These are phyloP conservation scores for Nothomitra cinnamomea DNA, from an alignment of 2,329 filamentous ascomycete genomes.

Conservation along the genomic window DNA sequence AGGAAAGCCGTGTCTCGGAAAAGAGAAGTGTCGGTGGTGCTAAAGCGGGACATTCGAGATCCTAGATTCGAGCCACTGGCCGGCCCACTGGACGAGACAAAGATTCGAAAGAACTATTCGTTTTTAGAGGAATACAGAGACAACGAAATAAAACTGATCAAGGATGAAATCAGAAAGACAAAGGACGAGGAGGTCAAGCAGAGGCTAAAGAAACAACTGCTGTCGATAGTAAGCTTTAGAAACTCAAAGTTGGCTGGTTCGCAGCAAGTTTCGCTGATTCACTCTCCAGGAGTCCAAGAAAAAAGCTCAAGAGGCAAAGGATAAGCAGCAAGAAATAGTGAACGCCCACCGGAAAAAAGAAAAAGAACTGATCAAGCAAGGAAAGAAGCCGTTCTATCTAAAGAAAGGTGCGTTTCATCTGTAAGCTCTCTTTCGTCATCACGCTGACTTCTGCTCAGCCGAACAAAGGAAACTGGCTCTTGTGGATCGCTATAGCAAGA, in stretches of 20 bases:
- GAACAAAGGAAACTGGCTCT: conserved; percentile 81
- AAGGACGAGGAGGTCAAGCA: conserved; percentile 51
- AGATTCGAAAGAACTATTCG: conserved; percentile 55
- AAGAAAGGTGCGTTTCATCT: conserved; percentile 44
- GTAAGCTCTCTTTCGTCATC: background rate
- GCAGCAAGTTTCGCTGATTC: conserved; percentile 1
- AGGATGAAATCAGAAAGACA: conserved; percentile 45
- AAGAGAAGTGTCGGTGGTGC: conserved; percentile 50
- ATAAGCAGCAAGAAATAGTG: conserved; percentile 51
- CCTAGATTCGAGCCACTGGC: conserved; percentile 67
- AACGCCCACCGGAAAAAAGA: conserved; percentile 65
- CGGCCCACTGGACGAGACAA: conserved; percentile 37
- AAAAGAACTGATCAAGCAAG: conserved; percentile 68
- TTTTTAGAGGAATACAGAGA: conserved; percentile 80
- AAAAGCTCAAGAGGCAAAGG: conserved; percentile 52
- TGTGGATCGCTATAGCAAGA: conserved; percentile 58
- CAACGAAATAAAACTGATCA: conserved; percentile 64
- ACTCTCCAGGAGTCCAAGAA: conserved; percentile 42
- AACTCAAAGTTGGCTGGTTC: background rate
- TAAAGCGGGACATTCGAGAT: conserved; percentile 51
- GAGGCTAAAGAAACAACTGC: conserved; percentile 52
- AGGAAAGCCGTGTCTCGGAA: conserved; percentile 70
- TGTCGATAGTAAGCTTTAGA: conserved; percentile 38
- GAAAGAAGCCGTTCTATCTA: conserved; percentile 84
- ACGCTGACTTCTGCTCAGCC: conserved; percentile 22